Evolutionary conservation across 345 rosid species (phyloP), one percentile per base, ranked within the genome.

Genomic region (Heritiera littoralis): DNA sequence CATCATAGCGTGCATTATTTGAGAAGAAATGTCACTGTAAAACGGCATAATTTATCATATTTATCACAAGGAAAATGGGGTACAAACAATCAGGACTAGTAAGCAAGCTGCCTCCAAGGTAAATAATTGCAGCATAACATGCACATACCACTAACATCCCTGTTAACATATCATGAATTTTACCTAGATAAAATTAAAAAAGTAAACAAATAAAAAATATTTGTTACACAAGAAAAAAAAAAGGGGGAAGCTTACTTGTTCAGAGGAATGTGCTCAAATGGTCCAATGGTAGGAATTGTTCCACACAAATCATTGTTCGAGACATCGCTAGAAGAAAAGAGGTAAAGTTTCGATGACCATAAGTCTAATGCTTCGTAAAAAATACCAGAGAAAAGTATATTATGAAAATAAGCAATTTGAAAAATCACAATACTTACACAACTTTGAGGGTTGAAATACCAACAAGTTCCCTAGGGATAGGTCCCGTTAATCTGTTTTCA

Each of bases 281-380:
- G 95, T 49, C 99, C 98, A 7, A 52, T 84, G 65, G 98, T 87
- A 80, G 99, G 98, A 86, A 96, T 96, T 72, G 99, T 94, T 83
- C 99, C 99, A 79, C 99, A 96, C 60, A 96, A 82, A 87, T 94
- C 83, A 88, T 96, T 96, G 87, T 72, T 91, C 2, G 99, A 88
- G 64, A 94, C 97, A 82, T 96, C 98, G 71, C 99, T 96, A 85
- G 77, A 55, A 20, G 72, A 77, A 82, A 76, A 59, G 72, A 83
- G 58, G 82, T 12, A 79, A 48, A 54, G n/a, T 67, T 32, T 71
- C 7, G 0, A 68, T n/a, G 6, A 17, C 38, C 20, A 28, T 66
- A 77, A 72, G 52, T 59, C 6, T n/a, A 77, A 72, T 52, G 61
- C 72, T 56, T 58, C 2, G 18, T 23, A 45, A 52, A 58, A 78